Base-by-base conservation (phyloP, 192 early-diverging fungal species). In the Backusella australiensis region DNA sequence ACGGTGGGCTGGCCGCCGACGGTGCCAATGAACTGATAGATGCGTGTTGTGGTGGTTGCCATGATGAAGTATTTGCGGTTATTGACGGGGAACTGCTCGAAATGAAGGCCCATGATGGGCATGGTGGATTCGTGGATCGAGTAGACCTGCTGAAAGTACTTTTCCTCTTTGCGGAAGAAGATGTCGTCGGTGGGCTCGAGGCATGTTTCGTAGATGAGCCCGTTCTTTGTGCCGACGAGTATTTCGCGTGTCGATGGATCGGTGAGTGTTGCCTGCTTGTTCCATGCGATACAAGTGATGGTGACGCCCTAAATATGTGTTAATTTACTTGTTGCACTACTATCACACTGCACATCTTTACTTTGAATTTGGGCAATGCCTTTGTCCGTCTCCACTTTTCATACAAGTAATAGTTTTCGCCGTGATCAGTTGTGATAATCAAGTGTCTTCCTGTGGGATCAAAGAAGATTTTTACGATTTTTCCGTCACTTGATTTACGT, bases 241-340 rank as follows among this genome's bases (percentile, higher is more conserved):
- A 98, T 93, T 12, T 92, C 87, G 59, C 90, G 90, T 3, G 97
- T 97, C 0, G 94, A 92, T 4, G 86, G 81, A 38, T 89, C 89
- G 0, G 73, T 80, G 1, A 80, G 68, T 4, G 82, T 78, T 42
- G 85, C 88, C 32, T 82, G 75, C 68, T 89, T 86, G 52, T 93
- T 96, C 97, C 97, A 99, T 2, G 94, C 96, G n/a, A 98, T 90
- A 0, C 93, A 93, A 38, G 95, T 93, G 63, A 97, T 89, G 21
- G 91, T 81, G 71, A 96, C 85, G 17, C 90, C 94, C 89, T 94
- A 44, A 32, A 32, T 81, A 17, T 34, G 29, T 4, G 15, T 19
- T 14, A 44, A 21, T 49, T 17, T 5, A n/a, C 32, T 9, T 15
- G 35, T 74, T 34, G 17, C 6, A 15, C 19, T 14, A 8, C n/a